Evolutionary conservation across 352 stramenopile species (phyloP), one percentile per base, ranked within the genome.

Genomic region (Globisporangium ultimum): DNA sequence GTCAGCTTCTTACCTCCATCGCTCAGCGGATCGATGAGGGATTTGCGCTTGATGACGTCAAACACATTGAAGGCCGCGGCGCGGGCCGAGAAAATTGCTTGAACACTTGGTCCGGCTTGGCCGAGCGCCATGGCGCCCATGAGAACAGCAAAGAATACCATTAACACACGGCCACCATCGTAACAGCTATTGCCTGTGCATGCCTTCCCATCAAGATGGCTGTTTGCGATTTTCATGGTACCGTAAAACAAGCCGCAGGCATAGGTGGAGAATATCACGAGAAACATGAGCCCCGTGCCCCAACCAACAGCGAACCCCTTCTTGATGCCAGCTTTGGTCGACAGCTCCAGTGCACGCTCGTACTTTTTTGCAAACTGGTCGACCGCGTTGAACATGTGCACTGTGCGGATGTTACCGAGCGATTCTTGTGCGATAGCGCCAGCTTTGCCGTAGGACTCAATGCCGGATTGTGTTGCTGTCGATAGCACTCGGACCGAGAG

Each of bases 211-310:
- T 66, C 68, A 4, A 82, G 48, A 10, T 73, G 62, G 50, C 89
- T 80, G 56, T 87, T 76, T 5, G 72, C 70, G 15, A 92, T 69
- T 66, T 85, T 73, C 3, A 87, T 61, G 2, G 84, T 78, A 8
- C 87, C 85, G 46, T 88, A 93, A 69, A 75, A 93, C 77, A 95
- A 84, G 7, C 87, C 86, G 3, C 74, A 60, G n/a, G 76, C 83
- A 60, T 95, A 95, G 14, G 80, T 87, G 60, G 76, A 84, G 56
- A 87, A 84, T 1, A 84, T 66, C 3, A 69, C 74, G 45, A 84
- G 68, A 43, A 90, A 89, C 69, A 91, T 88, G 13, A 87, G 42
- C 3, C 78, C 79, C 3, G 71, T 89, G 5, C 80, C 82, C 57
- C 72, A 71, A 9, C 79, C 74, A 18, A 88, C 76, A 0, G 82